Conservation (phyloP, 768 basidiomycete genomes). For the Calocera cornea region DNA sequence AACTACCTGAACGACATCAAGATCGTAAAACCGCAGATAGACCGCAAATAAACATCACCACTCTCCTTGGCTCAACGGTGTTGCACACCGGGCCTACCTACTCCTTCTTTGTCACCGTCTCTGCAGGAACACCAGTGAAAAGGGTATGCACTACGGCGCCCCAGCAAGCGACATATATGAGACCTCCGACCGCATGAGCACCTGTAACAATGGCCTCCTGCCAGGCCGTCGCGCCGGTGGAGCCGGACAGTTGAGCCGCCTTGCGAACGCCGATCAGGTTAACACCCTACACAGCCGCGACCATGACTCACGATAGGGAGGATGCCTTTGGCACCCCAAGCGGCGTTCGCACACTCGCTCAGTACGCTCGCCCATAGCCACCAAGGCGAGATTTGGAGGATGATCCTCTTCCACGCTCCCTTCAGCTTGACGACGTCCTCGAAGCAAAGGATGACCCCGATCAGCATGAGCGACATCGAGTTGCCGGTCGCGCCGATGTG, state of each 20-base stretch:
- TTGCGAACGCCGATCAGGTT: too few relatives aligned
- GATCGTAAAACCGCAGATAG: too few relatives aligned
- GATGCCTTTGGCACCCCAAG: background rate
- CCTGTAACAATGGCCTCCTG: background rate
- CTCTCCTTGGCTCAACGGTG: background rate
- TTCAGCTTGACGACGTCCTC: background rate
- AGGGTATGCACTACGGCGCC: background rate
- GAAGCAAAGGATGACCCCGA: background rate
- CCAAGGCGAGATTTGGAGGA: background rate
- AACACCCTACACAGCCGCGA: too few relatives aligned
- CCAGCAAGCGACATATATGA: background rate
- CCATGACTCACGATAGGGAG: background rate
- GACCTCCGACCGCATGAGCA: background rate
- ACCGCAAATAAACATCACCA: too few relatives aligned
- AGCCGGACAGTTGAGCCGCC: too few relatives aligned
- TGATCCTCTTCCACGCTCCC: background rate
- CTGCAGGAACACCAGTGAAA: background rate
- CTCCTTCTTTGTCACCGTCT: background rate
- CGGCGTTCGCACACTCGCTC: background rate
- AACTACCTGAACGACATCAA: too few relatives aligned
- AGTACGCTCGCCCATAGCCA: background rate
- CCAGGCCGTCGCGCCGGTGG: background rate
- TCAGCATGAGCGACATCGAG: background rate
- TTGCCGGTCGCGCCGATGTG: background rate
- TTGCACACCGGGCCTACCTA: background rate